phyloP scores from a whole-genome alignment of 176 grass and related monocot species.

The Puccinellia tenuiflora region DNA sequence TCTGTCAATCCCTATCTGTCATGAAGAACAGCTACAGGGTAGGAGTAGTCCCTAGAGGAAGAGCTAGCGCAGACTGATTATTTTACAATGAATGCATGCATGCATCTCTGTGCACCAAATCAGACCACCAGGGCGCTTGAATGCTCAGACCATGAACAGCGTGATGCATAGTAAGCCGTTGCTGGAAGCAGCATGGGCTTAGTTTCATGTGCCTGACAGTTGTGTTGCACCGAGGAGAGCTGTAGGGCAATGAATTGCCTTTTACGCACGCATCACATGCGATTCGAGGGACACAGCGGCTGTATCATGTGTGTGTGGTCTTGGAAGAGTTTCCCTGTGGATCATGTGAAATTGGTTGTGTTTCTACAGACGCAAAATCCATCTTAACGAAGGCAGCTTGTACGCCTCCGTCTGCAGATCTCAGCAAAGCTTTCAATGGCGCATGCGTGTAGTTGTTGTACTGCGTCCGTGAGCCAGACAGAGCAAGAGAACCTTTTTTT shows the following conservation, averaged over 20 bases:
- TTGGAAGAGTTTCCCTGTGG: neutral
- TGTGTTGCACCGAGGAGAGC: neutral
- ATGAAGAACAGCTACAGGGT: neutral
- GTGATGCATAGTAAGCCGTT: neutral
- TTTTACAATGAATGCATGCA: neutral
- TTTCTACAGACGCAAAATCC: too few species aligned
- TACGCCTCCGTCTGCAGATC: neutral
- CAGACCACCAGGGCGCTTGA: neutral
- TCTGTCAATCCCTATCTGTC: neutral
- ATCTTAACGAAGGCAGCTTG: neutral
- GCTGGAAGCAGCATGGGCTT: neutral
- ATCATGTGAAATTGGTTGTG: neutral
- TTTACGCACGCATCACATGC: neutral
- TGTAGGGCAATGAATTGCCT: neutral
- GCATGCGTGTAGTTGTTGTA: neutral
- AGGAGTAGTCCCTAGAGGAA: neutral
- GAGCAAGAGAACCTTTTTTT: too few species aligned
- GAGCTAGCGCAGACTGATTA: neutral
- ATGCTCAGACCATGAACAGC: neutral
- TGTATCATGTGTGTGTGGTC: neutral
- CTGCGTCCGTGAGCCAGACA: neutral
- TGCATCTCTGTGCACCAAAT: neutral
- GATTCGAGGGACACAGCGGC: neutral
- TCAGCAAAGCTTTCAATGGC: neutral
- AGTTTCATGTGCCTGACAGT: neutral